Base-by-base conservation (phyloP, 2,329 filamentous ascomycete genomes). In the Calonectria crousiana region DNA sequence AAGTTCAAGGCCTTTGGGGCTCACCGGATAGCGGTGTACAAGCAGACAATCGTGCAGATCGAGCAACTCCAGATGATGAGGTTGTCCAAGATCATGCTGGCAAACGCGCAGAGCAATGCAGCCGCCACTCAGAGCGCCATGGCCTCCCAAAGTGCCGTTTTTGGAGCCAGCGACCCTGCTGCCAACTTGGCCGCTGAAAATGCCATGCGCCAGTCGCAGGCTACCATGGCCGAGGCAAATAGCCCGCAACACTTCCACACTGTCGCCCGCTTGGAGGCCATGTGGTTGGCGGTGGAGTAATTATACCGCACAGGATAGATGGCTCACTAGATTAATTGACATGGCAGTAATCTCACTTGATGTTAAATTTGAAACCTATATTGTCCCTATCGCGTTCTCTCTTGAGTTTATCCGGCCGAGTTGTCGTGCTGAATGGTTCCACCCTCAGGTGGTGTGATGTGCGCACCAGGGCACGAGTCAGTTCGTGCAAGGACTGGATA, bases 1-100 rank as follows among this genome's bases (percentile, higher is more conserved):
- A 75, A 80, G n/a, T 83, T 84, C 36, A 76, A 74, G 1, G 79
- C 74, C 0, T 83, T 84, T 30, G 80, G 77, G 0, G 58, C 69
- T 6, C 77, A 69, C 23, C 75, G 84, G 0, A 69, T 82, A 20
- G 73, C 80, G 51, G 77, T 85, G 0, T 84, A 81, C 62, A 73
- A 78, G 23, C 73, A 75, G 23, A 83, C 82, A 0, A 67, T 84
- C 1, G 81, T 82, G 3, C 79, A 76, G 9, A 81, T 84, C 9
- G 67, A 81, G 30, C 78, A 80, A 44, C 78, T 85, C 3, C 74
- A 73, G 3, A n/a, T 67, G 6, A 80, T 83, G 77, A 82, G 79
- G 76, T 67, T 77, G 26, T 23, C 56, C 32, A 41, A 41, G 32
- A 62, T 62, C 14, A 28, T 26, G 34, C 56, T 41, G 0, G 34